A percentile compares a stretch with the other conserved stretches of the same genome.
Conservation (phyloP, 148 eudicot species). For the Nyssa sinensis region DNA sequence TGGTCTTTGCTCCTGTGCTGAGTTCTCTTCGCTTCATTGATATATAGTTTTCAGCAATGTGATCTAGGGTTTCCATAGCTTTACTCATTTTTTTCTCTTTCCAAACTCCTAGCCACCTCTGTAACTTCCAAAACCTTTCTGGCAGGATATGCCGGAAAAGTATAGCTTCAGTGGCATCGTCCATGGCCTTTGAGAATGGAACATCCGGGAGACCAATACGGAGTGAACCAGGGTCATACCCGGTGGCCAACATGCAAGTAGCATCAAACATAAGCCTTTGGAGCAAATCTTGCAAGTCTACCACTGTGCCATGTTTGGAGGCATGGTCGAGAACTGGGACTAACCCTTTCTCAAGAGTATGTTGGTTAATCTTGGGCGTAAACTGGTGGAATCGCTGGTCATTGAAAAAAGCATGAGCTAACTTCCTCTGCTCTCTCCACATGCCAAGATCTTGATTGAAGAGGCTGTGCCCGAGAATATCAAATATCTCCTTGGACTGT, state of each 20-base stretch:
- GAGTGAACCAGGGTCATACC: slow-evolving; percentile 43
- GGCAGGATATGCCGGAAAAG: slow-evolving; percentile 45
- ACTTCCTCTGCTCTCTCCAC: slow-evolving; percentile 43
- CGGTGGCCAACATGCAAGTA: slow-evolving; percentile 42
- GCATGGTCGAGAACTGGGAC: slow-evolving; percentile 41
- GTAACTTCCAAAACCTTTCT: slow-evolving; percentile 46
- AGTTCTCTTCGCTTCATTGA: slow-evolving; percentile 27
- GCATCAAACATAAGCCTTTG: slow-evolving; percentile 58
- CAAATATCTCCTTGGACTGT: slow-evolving; percentile 40
- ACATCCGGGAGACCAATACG: slow-evolving; percentile 32
- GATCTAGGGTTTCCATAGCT: slow-evolving; percentile 41
- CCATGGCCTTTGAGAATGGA: slow-evolving; percentile 51
- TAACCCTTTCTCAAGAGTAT: slow-evolving; percentile 38
- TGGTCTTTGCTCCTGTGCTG: not conserved
- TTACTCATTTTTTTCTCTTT: slow-evolving; percentile 32
- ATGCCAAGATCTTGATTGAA: slow-evolving; percentile 40
- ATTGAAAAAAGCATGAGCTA: slow-evolving; percentile 29
- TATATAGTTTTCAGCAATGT: slow-evolving; percentile 27
- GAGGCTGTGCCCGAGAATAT: slow-evolving; percentile 57
- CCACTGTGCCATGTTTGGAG: slow-evolving; percentile 17
- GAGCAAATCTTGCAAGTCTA: slow-evolving; percentile 60
- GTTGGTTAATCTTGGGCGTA: slow-evolving; percentile 25
- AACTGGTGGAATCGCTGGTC: slow-evolving; percentile 32
- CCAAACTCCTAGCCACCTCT: slow-evolving; percentile 50
- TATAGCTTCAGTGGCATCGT: slow-evolving; percentile 41